Evolutionary conservation across 1,284 basidiomycete species (phyloP).

Genomic region (Rhodofomes roseus): DNA sequence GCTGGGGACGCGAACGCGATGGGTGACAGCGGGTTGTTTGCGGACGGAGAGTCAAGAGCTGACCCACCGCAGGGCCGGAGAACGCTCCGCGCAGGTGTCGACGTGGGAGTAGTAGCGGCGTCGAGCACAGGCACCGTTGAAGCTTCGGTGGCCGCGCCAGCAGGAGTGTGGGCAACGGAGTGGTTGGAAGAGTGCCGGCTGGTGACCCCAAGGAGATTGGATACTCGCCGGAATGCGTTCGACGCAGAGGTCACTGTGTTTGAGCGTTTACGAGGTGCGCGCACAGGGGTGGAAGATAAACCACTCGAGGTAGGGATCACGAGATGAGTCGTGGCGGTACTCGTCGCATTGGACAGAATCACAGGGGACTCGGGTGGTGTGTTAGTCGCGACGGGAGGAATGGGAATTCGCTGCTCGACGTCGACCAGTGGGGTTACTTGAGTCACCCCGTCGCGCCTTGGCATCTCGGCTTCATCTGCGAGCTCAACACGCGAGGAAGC

Average conservation of each 20-base stretch:
- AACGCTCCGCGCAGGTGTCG: background rate
- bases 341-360: background rate
- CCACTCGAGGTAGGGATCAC: conserved; percentile 6
- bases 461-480: background rate
- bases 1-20: conserved; percentile 1
- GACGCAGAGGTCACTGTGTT: background rate
- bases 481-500: background rate
- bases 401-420: background rate
- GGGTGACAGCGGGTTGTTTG: background rate
- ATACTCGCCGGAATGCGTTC: background rate
- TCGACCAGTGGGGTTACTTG: too few relatives aligned
- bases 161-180: too few relatives aligned
- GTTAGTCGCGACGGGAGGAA: background rate
- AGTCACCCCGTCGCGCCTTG: too few relatives aligned
- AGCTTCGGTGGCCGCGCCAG: background rate
- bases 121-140: background rate
- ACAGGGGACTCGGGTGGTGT: background rate
- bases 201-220: background rate
- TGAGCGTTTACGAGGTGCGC: conserved; percentile 3
- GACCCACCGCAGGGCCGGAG: background rate
- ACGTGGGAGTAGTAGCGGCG: background rate
- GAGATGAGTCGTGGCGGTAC: conserved; percentile 9
- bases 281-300: conserved; percentile 4
- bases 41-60: background rate
- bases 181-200: background rate